Evolutionary conservation across 2,329 filamentous ascomycete genomes (phyloP).

Genomic region (Conoideocrella luteorostrata): DNA sequence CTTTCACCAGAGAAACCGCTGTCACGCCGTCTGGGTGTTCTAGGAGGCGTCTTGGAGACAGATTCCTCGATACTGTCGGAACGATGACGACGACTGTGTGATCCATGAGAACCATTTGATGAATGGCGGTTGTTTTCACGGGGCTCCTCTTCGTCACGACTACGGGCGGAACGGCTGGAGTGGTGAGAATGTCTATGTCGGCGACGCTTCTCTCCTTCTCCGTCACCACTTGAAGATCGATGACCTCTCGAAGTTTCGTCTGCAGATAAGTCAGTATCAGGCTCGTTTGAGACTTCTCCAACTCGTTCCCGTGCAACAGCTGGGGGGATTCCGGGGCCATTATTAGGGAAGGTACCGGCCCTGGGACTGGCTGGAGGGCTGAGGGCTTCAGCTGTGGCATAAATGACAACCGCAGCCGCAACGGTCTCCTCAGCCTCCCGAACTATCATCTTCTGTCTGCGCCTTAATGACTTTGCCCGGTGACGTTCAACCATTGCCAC

Average conservation of each 20-base stretch:
- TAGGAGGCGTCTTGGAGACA: conserved; percentile 28
- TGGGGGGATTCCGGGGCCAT: conserved; percentile 19
- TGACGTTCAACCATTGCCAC: conserved; percentile 30
- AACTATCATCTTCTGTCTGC: conserved; percentile 38
- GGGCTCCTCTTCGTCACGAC: conserved; percentile 24
- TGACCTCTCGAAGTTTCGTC: conserved; percentile 40
- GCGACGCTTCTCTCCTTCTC: conserved; percentile 33
- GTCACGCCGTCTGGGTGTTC: conserved; percentile 37
- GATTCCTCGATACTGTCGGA: conserved; percentile 31
- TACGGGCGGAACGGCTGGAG: conserved; percentile 23
- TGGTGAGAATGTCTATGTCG: conserved; percentile 36
- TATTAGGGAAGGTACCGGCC: conserved; percentile 12
- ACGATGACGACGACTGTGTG: conserved; percentile 28
- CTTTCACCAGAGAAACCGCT: conserved; percentile 40
- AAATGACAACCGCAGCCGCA: conserved; percentile 48
- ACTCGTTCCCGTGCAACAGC: neutral
- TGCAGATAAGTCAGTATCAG: conserved; percentile 51
- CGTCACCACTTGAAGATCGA: conserved; percentile 28
- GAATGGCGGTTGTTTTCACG: conserved; percentile 23
- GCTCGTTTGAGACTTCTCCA: conserved; percentile 21
- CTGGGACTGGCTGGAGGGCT: conserved; percentile 33
- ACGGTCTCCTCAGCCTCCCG: conserved; percentile 45
- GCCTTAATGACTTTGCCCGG: conserved; percentile 37
- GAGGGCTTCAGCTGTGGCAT: conserved; percentile 43
- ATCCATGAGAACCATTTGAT: conserved; percentile 15